A percentile compares a stretch with the other conserved stretches of the same genome.
Conservation (phyloP, 2,329 filamentous ascomycete genomes). For the Capronia epimyces region DNA sequence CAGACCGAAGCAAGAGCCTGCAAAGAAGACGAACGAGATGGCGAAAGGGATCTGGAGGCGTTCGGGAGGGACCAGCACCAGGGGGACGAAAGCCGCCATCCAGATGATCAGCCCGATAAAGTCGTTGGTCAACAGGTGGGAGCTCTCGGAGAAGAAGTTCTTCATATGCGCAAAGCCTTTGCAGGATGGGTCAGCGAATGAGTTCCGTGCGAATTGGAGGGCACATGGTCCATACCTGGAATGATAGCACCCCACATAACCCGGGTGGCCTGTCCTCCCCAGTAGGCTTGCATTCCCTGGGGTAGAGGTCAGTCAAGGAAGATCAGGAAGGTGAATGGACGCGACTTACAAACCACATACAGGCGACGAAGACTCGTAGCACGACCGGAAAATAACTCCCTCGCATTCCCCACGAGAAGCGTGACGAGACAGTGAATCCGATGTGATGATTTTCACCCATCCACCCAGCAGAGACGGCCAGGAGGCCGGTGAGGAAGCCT, state of each 20-base stretch:
- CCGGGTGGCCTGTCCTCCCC: constrained; percentile 29
- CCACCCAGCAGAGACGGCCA: constrained; percentile 31
- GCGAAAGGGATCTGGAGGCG: constrained; percentile 28
- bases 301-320: constrained; percentile 8
- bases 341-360: constrained; percentile 24
- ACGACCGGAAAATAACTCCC: constrained; percentile 28
- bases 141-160: constrained; percentile 28
- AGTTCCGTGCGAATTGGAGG: not conserved
- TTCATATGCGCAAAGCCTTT: constrained; percentile 28
- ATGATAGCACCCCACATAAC: constrained; percentile 23
- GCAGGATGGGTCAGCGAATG: not conserved
- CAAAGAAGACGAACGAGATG: constrained; percentile 28
- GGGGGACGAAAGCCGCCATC: constrained; percentile 27
- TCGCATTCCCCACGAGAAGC: constrained; percentile 30
- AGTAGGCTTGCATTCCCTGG: constrained; percentile 19
- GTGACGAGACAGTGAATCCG: constrained; percentile 30
- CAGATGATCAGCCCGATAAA: constrained; percentile 30
- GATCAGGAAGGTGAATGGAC: not conserved
- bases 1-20: constrained; percentile 24
- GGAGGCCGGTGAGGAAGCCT: constrained; percentile 26
- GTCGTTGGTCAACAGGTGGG: constrained; percentile 29
- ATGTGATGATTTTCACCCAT: constrained; percentile 31
- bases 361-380: constrained; percentile 25
- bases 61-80: constrained; percentile 27
- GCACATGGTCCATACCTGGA: constrained; percentile 9